Conservation (phyloP, 257 asterid genomes). For the Plantago elongata region DNA sequence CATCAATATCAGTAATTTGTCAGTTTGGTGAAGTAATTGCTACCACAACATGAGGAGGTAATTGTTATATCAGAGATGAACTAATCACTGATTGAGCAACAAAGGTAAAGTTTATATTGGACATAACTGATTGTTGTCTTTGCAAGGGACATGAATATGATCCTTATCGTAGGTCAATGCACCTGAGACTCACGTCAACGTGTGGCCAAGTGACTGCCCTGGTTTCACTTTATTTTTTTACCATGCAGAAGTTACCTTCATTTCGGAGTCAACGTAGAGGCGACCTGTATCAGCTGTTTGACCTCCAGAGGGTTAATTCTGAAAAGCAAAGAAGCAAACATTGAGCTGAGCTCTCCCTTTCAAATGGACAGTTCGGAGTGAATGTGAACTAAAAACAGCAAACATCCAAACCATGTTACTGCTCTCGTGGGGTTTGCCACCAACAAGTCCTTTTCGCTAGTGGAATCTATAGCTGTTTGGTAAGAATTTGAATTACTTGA, state of each 20-base stretch:
- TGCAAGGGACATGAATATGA: no score
- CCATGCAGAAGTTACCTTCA: conserved; percentile 56
- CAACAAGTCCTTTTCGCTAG: not conserved
- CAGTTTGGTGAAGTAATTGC: conserved; percentile 93
- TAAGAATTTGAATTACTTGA: not conserved
- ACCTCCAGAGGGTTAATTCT: conserved; percentile 56
- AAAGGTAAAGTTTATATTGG: conserved; percentile 47
- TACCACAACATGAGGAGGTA: conserved; percentile 80
- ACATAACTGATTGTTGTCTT: no score
- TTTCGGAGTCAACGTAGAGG: conserved; percentile 79
- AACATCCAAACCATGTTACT: conserved; percentile 8
- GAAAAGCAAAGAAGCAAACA: conserved; percentile 18
- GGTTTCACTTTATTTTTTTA: conserved; percentile 1
- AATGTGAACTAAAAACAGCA: conserved; percentile 12
- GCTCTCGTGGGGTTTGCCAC: not conserved
- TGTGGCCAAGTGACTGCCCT: no score
- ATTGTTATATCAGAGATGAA: conserved; percentile 66
- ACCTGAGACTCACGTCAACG: no score
- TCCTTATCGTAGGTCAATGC: no score
- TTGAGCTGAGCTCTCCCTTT: conserved; percentile 22
- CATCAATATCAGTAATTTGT: conserved; percentile 19
- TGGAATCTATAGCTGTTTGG: not conserved
- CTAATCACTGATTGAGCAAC: conserved; percentile 71
- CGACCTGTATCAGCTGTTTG: conserved; percentile 81
- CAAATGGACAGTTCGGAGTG: not conserved